These are phyloP conservation scores for Colletotrichum gloeosporioides DNA, from an alignment of 2,329 filamentous ascomycete species.

Conservation along the genomic window DNA sequence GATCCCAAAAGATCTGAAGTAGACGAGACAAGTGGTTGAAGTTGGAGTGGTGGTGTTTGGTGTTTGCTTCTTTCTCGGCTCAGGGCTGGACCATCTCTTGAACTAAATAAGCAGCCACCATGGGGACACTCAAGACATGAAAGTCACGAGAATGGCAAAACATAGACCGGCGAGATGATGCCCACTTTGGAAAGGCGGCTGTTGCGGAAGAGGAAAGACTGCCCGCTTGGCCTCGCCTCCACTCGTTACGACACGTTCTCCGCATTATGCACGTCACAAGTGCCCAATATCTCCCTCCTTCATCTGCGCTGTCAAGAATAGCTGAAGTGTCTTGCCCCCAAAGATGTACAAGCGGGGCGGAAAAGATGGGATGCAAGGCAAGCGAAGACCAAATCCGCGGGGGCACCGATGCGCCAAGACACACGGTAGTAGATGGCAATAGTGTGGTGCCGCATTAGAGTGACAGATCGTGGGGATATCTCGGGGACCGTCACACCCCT, in stretches of 20 bases:
- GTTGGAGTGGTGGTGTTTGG: background rate
- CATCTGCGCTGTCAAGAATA: background rate
- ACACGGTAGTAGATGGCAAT: background rate
- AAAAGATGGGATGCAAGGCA: background rate
- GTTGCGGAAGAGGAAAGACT: background rate
- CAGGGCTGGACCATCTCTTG: background rate
- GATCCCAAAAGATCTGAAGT: background rate
- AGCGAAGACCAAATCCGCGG: background rate
- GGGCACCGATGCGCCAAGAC: background rate
- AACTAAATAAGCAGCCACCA: background rate
- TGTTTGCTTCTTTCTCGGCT: background rate
- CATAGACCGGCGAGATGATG: background rate
- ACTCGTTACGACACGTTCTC: conserved; percentile 1
- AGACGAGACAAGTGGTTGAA: background rate
- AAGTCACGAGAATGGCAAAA: conserved; percentile 7
- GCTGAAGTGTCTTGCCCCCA: background rate
- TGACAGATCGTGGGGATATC: conserved; percentile 1
- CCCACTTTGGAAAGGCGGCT: background rate
- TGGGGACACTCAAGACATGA: background rate
- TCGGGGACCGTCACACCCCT: conserved; percentile 1
- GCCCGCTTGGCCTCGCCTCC: background rate
- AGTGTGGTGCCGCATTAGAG: background rate
- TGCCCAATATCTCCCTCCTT: background rate
- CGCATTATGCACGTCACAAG: conserved; percentile 4
- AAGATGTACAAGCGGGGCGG: background rate